Conservation (phyloP, 768 basidiomycete genomes). For the Neoboletus brunneissimus region DNA sequence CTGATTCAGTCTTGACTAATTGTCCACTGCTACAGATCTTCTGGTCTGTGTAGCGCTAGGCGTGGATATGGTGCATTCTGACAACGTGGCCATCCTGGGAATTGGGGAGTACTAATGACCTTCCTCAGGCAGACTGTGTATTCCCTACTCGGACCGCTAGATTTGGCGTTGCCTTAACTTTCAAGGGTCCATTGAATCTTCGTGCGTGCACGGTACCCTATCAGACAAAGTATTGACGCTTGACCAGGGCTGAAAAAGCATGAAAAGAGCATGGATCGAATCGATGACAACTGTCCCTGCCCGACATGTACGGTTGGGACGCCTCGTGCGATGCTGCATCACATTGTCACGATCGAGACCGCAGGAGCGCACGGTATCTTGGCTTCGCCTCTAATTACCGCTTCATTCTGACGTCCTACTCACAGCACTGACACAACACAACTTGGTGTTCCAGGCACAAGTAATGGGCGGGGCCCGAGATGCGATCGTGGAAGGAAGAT, state of each 20-base stretch:
- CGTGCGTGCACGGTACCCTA: constrained; percentile 38
- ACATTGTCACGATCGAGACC: constrained; percentile 76
- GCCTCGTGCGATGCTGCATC: constrained; percentile 73
- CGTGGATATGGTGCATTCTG: constrained; percentile 73
- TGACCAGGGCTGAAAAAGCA: constrained; percentile 56
- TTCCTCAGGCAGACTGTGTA: constrained; percentile 79
- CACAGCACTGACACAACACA: constrained; percentile 77
- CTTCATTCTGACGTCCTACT: constrained; percentile 12
- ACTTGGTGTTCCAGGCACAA: constrained; percentile 81
- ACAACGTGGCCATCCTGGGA: neutral
- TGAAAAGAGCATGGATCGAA: constrained; percentile 62
- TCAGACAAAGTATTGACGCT: constrained; percentile 6
- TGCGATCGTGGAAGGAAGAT: constrained; percentile 74
- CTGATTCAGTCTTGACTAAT: neutral
- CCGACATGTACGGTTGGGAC: constrained; percentile 73
- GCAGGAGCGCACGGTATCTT: constrained; percentile 76
- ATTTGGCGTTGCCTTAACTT: constrained; percentile 86
- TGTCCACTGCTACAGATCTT: constrained; percentile 52
- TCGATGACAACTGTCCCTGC: constrained; percentile 79
- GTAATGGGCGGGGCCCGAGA: constrained; percentile 84
- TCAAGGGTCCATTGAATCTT: constrained; percentile 78
- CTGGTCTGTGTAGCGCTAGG: constrained; percentile 90
- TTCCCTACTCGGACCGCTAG: constrained; percentile 91
- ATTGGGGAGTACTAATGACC: neutral
- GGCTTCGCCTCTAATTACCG: constrained; percentile 16